These are phyloP conservation scores for Zarea fungicola DNA, from an alignment of 2,329 filamentous ascomycete genomes.

Conservation along the genomic window DNA sequence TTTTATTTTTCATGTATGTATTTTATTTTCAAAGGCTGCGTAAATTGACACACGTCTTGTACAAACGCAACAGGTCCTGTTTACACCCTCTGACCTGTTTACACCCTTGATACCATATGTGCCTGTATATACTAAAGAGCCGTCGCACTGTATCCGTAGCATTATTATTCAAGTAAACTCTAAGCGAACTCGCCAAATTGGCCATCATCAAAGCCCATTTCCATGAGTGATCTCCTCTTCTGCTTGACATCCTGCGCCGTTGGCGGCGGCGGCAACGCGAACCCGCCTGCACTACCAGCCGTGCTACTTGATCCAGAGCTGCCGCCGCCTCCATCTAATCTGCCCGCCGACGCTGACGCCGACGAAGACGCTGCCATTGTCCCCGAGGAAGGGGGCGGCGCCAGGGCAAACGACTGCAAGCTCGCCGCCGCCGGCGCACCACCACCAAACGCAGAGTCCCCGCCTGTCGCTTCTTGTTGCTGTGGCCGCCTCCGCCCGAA, in stretches of 20 bases:
- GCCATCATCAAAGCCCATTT: slow-evolving; percentile 79
- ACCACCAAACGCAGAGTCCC: neutral
- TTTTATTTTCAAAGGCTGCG: no score
- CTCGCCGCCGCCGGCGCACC: slow-evolving; percentile 28
- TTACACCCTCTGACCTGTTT: neutral
- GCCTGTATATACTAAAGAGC: neutral
- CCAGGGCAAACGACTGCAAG: slow-evolving; percentile 62
- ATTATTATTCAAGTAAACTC: neutral
- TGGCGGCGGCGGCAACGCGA: slow-evolving; percentile 63
- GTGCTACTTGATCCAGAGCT: slow-evolving; percentile 17
- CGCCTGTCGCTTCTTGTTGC: slow-evolving; percentile 21
- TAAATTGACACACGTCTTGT: no score
- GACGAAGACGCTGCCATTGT: no score
- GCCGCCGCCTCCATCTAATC: slow-evolving; percentile 17
- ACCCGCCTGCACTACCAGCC: slow-evolving; percentile 30
- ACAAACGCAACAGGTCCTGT: no score
- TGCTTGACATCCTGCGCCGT: slow-evolving; percentile 56
- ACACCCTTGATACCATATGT: neutral
- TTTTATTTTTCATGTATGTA: no score
- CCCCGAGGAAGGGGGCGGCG: slow-evolving; percentile 74
- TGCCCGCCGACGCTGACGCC: slow-evolving; percentile 25
- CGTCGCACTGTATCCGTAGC: neutral
- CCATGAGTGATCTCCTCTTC: slow-evolving; percentile 53
- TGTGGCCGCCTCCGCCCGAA: slow-evolving; percentile 46
- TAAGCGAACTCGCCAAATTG: slow-evolving; percentile 79